phyloP scores from a whole-genome alignment of 2,329 filamentous ascomycete genomes.

The Sporothrix curviconia region DNA sequence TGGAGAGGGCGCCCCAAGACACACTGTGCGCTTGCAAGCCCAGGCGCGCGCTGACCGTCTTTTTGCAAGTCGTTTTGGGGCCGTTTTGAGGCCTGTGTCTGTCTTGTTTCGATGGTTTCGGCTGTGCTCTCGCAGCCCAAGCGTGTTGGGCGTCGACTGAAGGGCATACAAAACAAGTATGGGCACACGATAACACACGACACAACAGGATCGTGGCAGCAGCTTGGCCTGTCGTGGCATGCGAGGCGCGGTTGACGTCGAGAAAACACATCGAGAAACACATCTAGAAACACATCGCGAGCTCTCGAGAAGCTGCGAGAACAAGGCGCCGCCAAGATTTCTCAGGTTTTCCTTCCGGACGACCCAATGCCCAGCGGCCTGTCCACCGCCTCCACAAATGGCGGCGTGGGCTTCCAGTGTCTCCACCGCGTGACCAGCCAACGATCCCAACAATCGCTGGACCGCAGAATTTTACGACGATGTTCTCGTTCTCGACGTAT shows the following conservation, averaged over 20 bases:
- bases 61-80: too few species aligned
- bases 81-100: too few species aligned
- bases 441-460: constrained; percentile 2
- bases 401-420: constrained; percentile 7
- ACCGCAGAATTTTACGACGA: constrained; percentile 6
- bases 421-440: constrained; percentile 11
- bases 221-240: neutral
- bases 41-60: constrained; percentile 7
- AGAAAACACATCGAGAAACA: neutral
- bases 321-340: neutral
- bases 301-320: neutral
- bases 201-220: neutral
- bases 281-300: too few species aligned
- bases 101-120: too few species aligned
- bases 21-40: neutral
- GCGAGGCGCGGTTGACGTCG: too few species aligned
- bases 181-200: too few species aligned
- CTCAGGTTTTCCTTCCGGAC: constrained; percentile 6
- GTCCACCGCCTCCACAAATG: constrained; percentile 11
- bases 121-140: neutral
- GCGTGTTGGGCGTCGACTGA: neutral
- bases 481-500: neutral
- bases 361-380: neutral
- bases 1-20: neutral
- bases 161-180: too few species aligned